Base-by-base conservation (phyloP, 2,329 filamentous ascomycete species). In the Fusarium sp. region DNA sequence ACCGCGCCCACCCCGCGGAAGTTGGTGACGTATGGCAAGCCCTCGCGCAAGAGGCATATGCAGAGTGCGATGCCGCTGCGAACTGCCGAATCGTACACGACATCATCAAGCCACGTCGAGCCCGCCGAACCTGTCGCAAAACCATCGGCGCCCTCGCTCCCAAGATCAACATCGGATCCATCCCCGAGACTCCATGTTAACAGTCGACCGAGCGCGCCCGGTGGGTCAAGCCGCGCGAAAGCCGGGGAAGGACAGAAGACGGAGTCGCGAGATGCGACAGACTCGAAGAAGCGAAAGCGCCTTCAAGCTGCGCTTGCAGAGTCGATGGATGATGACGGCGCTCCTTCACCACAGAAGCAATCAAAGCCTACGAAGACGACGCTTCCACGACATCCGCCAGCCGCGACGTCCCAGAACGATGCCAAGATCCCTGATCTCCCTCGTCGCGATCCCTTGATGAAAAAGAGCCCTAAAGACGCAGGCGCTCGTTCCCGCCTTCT, bases 11-110 rank as follows among this genome's bases (percentile, higher is more conserved):
- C 69, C 47, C 69, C 70, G 63, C 78, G 71, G 65, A 78, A 76
- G 66, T 52, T 79, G 22, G 64, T 76, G 65, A 80, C 79, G 7
- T 80, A 80, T 62, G 78, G 78, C 52, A 80, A 79, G 57, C 37
- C 76, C 62, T 71, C 77, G 67, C 78, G 78, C 69, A 80, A 74
- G 59, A 68, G 64, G 52, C 70, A 68, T 11, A 68, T 72, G 57
- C 74, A 71, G 66, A 70, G 72, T 52, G 58, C 75, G 45, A 70
- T 78, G 35, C 71, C 77, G 17, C 58, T 78, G n/a, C 73, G 71
- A 63, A 59, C 77, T 12, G 33, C 71, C n/a, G 77, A 77, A 59
- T 54, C 68, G 2, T 66, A 65, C 45, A 47, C 70, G 47, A 45
- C 67, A 37, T 58, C 70, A 20, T 66, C 62, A 9, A 71, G 64